Conservation (phyloP, 2,329 filamentous ascomycete species). For the Sporothrix pseudoabietina region DNA sequence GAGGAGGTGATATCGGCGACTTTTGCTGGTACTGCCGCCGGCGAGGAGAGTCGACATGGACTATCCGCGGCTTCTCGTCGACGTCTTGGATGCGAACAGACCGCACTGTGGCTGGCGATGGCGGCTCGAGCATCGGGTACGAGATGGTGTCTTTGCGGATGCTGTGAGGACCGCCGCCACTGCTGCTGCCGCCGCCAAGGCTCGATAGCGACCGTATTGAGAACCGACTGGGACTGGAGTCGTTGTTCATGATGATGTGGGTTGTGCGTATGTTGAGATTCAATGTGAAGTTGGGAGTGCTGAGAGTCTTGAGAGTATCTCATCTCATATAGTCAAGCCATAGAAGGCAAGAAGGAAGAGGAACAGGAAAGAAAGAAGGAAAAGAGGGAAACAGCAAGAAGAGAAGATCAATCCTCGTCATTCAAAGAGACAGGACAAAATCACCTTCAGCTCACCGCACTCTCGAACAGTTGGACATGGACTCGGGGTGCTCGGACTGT, state of each 20-base stretch:
- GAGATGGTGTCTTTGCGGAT: conserved; percentile 29
- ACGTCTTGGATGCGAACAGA: conserved; percentile 25
- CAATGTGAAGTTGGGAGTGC: not conserved
- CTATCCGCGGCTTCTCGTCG: conserved; percentile 25
- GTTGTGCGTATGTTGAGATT: not conserved
- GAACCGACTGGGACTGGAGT: not conserved
- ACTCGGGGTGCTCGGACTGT: not conserved
- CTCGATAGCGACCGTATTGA: conserved; percentile 10
- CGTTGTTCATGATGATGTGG: not conserved
- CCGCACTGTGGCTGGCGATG: not conserved
- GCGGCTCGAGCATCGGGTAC: conserved; percentile 6
- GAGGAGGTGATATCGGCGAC: not conserved
- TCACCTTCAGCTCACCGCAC: not conserved
- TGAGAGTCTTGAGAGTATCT: not conserved
- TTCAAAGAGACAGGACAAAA: not conserved
- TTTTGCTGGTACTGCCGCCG: not conserved
- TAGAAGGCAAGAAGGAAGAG: not conserved
- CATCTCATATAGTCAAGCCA: not conserved
- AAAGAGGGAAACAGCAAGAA: not conserved
- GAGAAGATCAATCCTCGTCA: not conserved
- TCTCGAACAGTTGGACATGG: not conserved
- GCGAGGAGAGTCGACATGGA: conserved; percentile 18
- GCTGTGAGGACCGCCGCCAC: not conserved
- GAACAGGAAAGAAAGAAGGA: not conserved
- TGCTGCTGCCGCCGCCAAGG: not conserved